Percentiles rank a stretch among this genome's conserved stretches.
Evolutionary conservation across 768 basidiomycete species (phyloP).

Genomic region (Tricholoma bakamatsutake): DNA sequence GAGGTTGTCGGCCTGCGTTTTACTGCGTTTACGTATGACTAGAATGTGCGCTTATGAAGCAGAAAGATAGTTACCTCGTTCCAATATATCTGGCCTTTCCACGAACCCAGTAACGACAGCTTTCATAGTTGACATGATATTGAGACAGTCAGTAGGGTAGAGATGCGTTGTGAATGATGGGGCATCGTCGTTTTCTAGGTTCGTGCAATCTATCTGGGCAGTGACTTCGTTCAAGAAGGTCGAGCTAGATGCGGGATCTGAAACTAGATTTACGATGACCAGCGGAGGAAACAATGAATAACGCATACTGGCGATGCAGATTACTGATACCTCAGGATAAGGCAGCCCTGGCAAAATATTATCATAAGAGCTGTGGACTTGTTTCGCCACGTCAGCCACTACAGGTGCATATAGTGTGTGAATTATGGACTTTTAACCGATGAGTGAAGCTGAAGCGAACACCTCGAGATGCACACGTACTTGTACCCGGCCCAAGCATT

Average conservation of each 20-base stretch:
- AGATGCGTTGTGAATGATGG: slow-evolving; percentile 39
- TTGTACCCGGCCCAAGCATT: slow-evolving; percentile 51
- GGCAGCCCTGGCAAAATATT: slow-evolving; percentile 50
- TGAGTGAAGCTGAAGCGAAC: slow-evolving; percentile 1
- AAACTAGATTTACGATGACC: background rate
- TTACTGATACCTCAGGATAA: slow-evolving; percentile 52
- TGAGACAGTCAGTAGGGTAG: slow-evolving; percentile 53
- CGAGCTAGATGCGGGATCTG: slow-evolving; percentile 41
- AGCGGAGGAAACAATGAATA: background rate
- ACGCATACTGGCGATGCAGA: slow-evolving; percentile 48
- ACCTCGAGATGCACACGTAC: slow-evolving; percentile 24
- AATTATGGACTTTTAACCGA: slow-evolving; percentile 28
- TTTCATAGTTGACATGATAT: slow-evolving; percentile 47
- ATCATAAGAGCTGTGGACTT: slow-evolving; percentile 39
- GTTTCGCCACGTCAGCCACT: slow-evolving; percentile 35
- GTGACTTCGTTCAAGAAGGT: slow-evolving; percentile 42
- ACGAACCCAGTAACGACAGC: slow-evolving; percentile 49
- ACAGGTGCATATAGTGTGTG: slow-evolving; percentile 43
- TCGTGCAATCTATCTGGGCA: slow-evolving; percentile 24
- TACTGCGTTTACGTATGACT: slow-evolving; percentile 19
- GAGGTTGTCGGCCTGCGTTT: slow-evolving; percentile 46
- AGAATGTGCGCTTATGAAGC: background rate
- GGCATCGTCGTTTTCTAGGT: slow-evolving; percentile 9
- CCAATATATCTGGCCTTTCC: slow-evolving; percentile 25
- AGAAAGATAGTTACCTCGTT: slow-evolving; percentile 15